Percentiles rank a stretch among this genome's conserved stretches.
Conservation (phyloP, 2,329 filamentous ascomycete genomes). For the Ceratocystis variospora region DNA sequence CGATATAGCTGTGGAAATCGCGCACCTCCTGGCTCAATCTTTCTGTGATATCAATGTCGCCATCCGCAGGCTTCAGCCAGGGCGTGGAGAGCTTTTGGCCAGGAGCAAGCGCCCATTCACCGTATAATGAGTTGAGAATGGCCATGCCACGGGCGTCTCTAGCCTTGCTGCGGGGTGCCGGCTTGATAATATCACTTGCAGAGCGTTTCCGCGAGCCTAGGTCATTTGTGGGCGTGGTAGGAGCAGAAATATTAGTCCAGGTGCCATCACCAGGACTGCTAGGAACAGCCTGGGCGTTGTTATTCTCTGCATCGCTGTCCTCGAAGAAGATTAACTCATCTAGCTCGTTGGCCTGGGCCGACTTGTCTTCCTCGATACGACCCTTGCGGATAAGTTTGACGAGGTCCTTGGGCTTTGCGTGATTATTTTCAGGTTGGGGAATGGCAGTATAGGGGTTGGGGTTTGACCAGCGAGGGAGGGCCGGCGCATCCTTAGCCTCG, state of each 20-base stretch:
- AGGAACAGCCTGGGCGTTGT: constrained; percentile 20
- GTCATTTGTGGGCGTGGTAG: constrained; percentile 23
- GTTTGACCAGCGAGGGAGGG: constrained; percentile 74
- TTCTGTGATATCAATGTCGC: constrained; percentile 4
- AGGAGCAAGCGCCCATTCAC: constrained; percentile 37
- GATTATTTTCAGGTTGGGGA: constrained; percentile 51
- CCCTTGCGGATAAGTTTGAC: constrained; percentile 87
- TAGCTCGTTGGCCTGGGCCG: constrained; percentile 40
- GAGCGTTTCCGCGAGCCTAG: constrained; percentile 63
- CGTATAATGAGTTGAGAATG: constrained; percentile 36
- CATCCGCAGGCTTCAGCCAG: constrained; percentile 38
- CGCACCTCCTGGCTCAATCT: constrained; percentile 71
- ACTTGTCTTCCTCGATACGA: constrained; percentile 46
- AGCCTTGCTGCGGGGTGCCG: constrained; percentile 38
- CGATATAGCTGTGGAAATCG: constrained; percentile 77
- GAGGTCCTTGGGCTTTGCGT: constrained; percentile 70
- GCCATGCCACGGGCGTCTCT: constrained; percentile 27
- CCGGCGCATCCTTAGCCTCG: background rate
- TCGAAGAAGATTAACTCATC: constrained; percentile 88
- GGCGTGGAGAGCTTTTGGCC: constrained; percentile 27
- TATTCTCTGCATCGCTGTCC: constrained; percentile 44
- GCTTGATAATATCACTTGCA: constrained; percentile 52
- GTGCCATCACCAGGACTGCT: constrained; percentile 13
- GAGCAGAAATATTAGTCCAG: constrained; percentile 15
- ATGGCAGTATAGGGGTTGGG: constrained; percentile 85